These are phyloP conservation scores for Fusarium citri DNA, from an alignment of 2,329 filamentous ascomycete species.

Conservation along the genomic window DNA sequence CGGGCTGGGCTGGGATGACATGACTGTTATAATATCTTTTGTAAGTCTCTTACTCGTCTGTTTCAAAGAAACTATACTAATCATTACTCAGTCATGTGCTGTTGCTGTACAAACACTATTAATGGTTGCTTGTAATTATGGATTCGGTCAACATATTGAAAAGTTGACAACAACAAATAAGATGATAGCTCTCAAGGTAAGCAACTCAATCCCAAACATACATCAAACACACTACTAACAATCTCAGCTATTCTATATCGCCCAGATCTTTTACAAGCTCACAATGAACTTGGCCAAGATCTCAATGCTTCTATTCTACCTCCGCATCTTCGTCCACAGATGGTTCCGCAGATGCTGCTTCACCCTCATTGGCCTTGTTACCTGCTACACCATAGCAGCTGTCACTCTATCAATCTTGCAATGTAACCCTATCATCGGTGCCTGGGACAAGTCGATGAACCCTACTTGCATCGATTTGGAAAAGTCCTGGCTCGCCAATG, in stretches of 20 bases:
- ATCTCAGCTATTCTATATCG: conserved; percentile 60
- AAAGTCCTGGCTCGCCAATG: conserved; percentile 63
- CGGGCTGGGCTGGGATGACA: conserved; percentile 57
- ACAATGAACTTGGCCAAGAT: conserved; percentile 65
- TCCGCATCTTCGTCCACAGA: conserved; percentile 62
- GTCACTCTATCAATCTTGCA: conserved; percentile 61
- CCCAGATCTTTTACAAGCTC: conserved; percentile 66
- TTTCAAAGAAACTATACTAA: not conserved
- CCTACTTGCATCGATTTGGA: conserved; percentile 60
- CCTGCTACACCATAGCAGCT: conserved; percentile 60
- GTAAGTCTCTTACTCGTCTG: conserved; percentile 42
- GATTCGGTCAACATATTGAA: conserved; percentile 57
- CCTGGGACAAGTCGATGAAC: conserved; percentile 57
- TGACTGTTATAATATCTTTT: conserved; percentile 56
- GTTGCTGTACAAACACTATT: conserved; percentile 53
- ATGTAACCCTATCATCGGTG: conserved; percentile 60
- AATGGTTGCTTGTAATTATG: conserved; percentile 56
- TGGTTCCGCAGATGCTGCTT: conserved; percentile 60
- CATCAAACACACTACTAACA: not conserved
- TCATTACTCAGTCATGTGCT: conserved; percentile 49
- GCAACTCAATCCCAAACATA: not conserved
- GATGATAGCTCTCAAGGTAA: conserved; percentile 53
- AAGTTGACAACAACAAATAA: conserved; percentile 51
- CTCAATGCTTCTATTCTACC: conserved; percentile 65
- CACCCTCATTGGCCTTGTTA: conserved; percentile 55